Base-by-base conservation (phyloP, 768 basidiomycete genomes). In the Boletus rubroflammeus region DNA sequence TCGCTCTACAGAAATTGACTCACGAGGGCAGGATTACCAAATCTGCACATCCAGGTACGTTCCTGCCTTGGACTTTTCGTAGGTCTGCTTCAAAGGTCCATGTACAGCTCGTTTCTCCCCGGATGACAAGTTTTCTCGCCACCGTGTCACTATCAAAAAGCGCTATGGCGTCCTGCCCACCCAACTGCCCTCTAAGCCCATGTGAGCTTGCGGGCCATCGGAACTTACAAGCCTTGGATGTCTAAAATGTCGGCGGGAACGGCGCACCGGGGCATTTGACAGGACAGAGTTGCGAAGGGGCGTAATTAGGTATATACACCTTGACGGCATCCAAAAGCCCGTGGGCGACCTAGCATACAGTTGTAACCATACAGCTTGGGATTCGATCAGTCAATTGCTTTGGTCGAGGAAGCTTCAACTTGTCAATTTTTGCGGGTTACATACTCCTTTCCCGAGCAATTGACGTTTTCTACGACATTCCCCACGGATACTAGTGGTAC, bases 91-190 rank as follows among this genome's bases (percentile, higher is more conserved):
- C 44, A 53, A 52, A 1, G 15, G 14, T 14, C 10, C 14, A 14
- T n/a, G 38, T 23, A 17, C 54, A 97, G 96, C 96, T 15, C 93
- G 97, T 38, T 98, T 98, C 75, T 98, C 96, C 14, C 96, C 96
- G 11, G 97, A 99, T 72, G 96, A 98, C 82, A 98, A 98, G 77
- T 98, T 96, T 76, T 96, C 94, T 57, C 82, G 94, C 58, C 96
- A 99, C 68, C 89, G 97, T 56, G 94, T 98, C 56, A 97, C 93
- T 6, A 86, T 98, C 67, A 98, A 98, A 79, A 93, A 92, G 76
- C 85, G 96, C 67, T 89, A 86, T 67, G 84, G 85, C 54, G 83
- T 97, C 52, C 83, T 99, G 58, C 83, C 86, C 58, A 95, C 96
- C 17, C 94, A 98, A 68, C 79, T 90, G 19, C 94, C 96, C 26